phyloP scores from a whole-genome alignment of 2,329 filamentous ascomycete genomes.

The Samsoniella hepiali region DNA sequence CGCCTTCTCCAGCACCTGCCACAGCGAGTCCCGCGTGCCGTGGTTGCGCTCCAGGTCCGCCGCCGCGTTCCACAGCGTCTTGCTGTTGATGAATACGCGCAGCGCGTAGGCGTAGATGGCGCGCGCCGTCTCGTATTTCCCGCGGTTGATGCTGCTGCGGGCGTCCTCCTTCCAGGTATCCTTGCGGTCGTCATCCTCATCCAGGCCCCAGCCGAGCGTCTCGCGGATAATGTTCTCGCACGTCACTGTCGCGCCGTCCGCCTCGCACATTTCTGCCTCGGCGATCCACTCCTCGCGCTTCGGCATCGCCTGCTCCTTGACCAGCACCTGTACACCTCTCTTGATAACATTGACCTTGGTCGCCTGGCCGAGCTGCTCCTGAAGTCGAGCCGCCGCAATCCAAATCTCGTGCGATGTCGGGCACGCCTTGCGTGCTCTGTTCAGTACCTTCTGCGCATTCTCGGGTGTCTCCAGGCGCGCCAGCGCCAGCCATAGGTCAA shows the following conservation, averaged over 20 bases:
- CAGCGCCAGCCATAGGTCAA: constrained; percentile 92
- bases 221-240: constrained; percentile 88
- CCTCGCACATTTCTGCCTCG: constrained; percentile 92
- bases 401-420: constrained; percentile 94
- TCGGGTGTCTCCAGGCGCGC: constrained; percentile 85
- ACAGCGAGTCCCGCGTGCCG: constrained; percentile 77
- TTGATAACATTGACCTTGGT: constrained; percentile 90
- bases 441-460: constrained; percentile 91
- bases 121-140: constrained; percentile 82
- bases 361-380: constrained; percentile 80
- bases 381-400: constrained; percentile 88
- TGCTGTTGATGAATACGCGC: constrained; percentile 83
- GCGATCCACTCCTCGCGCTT: constrained; percentile 96
- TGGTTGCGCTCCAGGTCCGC: constrained; percentile 90
- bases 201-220: constrained; percentile 87
- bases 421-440: constrained; percentile 89
- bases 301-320: constrained; percentile 90
- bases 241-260: constrained; percentile 81
- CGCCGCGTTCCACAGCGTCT: constrained; percentile 84
- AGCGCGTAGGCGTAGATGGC: constrained; percentile 92
- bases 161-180: constrained; percentile 96
- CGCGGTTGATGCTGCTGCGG: constrained; percentile 73
- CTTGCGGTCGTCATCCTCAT: constrained; percentile 94
- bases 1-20: constrained; percentile 84
- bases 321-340: constrained; percentile 82